phyloP scores from a whole-genome alignment of 164 flowering plant species.

The Nymphaea colorata region DNA sequence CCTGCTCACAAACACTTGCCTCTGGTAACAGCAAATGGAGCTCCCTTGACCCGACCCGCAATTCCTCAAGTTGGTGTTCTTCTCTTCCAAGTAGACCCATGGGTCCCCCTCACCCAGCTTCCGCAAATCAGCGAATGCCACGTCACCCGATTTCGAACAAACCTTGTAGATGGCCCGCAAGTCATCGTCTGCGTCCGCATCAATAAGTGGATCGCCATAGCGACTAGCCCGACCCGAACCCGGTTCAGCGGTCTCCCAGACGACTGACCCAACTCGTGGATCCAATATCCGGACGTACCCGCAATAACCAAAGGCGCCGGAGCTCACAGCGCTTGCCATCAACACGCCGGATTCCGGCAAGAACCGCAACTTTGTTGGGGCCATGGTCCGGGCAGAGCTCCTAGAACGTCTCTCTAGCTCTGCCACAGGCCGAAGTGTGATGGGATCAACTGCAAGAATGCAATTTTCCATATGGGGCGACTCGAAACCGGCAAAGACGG shows the following conservation, averaged over 20 bases:
- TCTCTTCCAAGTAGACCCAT: slow-evolving; percentile 83
- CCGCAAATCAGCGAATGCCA: slow-evolving; percentile 72
- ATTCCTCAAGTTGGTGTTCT: slow-evolving; percentile 48
- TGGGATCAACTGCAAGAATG: slow-evolving; percentile 53
- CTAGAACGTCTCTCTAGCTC: slow-evolving; percentile 63
- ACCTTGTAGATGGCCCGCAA: slow-evolving; percentile 48
- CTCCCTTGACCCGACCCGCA: slow-evolving; percentile 18
- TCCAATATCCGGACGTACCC: slow-evolving; percentile 87
- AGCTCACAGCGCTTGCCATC: slow-evolving; percentile 33
- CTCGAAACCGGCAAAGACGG: slow-evolving; percentile 53
- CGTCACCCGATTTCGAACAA: slow-evolving; percentile 78
- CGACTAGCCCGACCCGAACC: slow-evolving; percentile 87
- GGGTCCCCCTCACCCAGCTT: slow-evolving; percentile 60
- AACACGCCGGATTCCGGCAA: slow-evolving; percentile 22
- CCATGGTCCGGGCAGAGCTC: slow-evolving; percentile 36
- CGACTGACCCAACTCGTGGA: slow-evolving; percentile 45
- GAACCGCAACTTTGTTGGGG: slow-evolving; percentile 29
- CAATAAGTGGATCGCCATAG: slow-evolving; percentile 80
- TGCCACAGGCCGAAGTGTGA: slow-evolving; percentile 34
- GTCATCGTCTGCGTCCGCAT: slow-evolving; percentile 52
- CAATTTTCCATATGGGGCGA: slow-evolving; percentile 68
- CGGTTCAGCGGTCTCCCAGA: slow-evolving; percentile 90
- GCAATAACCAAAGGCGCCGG: slow-evolving; percentile 85
- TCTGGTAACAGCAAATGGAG: slow-evolving; percentile 46
- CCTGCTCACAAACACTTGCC: slow-evolving; percentile 68